Base-by-base conservation (phyloP, 2,329 filamentous ascomycete genomes). In the Atkinsonella hypoxylon region DNA sequence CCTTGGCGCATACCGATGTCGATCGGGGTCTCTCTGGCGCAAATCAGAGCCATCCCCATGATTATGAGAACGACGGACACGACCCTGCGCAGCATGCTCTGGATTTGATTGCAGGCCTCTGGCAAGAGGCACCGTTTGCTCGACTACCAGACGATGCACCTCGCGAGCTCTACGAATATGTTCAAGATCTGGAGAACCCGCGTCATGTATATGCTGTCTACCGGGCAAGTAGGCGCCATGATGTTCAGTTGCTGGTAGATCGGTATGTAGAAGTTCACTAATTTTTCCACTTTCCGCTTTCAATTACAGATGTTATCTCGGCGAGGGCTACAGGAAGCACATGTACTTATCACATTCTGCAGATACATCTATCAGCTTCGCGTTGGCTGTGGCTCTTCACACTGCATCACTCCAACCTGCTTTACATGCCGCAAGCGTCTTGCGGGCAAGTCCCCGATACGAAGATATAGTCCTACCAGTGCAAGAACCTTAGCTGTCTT, bases 281-380 rank as follows among this genome's bases (percentile, higher is more conserved):
- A 8, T 36, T 10, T 38, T 13, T 10, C n/a, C 26, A 7, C 26
- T 26, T 26, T 7, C 26, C 26, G 26, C 26, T 26, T 26, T 26
- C 26, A 26, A 26, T n/a, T 2, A 9, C 26, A 15, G 4, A 15
- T 26, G 43, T 10, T 47, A 7, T 18, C 4, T 11, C 20, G n/a
- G 22, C 2, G 22, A 17, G 22, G 36, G 17, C 26, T 1, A 34
- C 26, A n/a, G 34, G 11, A 36, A 36, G 34, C 5, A 7, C 11
- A 20, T 8, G 17, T 54, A n/a, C 50, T 40, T 34, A 39, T 36
- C 9, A 32, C 3, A 10, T 32, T 17, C 17, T 12, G 53, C 55
- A 91, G 87, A 59, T 94, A 87, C 62, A 81, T 90, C 47, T 73
- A 79, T 34, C 89, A 95, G 67, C 78, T 95, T n/a, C 80, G 89